Percentiles rank a stretch among this genome's conserved stretches.
phyloP scores from a whole-genome alignment of 2,329 filamentous ascomycete genomes.

The Phialophora macrospora region DNA sequence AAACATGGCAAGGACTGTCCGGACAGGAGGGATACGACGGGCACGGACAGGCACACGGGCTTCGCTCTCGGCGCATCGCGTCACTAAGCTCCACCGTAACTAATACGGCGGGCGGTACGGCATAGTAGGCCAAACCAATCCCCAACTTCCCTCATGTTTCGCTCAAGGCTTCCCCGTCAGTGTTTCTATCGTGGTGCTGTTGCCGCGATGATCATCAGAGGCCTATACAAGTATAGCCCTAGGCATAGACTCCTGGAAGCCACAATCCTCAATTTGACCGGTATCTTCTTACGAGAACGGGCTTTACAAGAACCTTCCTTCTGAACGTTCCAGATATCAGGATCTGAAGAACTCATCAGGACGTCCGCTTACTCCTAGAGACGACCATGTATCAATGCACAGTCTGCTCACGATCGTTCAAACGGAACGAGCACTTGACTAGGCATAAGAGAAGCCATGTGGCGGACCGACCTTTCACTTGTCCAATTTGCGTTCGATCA shows the following conservation, averaged over 20 bases:
- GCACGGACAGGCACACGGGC: too few species aligned
- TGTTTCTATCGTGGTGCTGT: neutral
- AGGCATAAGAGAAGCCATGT: conserved; percentile 14
- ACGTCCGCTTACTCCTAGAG: neutral
- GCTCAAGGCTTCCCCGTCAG: neutral
- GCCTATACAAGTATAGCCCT: neutral
- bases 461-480: conserved; percentile 14
- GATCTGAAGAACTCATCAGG: neutral
- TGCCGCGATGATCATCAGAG: neutral
- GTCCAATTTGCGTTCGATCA: conserved; percentile 13
- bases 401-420: conserved; percentile 12
- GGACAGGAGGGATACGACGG: neutral
- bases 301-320: neutral
- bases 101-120: neutral
- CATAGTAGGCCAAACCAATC: neutral
- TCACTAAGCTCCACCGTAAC: neutral
- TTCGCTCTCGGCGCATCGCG: neutral
- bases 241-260: neutral
- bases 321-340: neutral
- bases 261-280: neutral
- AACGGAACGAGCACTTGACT: conserved; percentile 15
- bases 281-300: neutral
- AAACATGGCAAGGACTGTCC: too few species aligned
- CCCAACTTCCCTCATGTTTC: neutral
- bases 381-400: conserved; percentile 3